These are phyloP conservation scores for Agrostemma githago DNA, from an alignment of 148 eudicot genomes.

Conservation along the genomic window DNA sequence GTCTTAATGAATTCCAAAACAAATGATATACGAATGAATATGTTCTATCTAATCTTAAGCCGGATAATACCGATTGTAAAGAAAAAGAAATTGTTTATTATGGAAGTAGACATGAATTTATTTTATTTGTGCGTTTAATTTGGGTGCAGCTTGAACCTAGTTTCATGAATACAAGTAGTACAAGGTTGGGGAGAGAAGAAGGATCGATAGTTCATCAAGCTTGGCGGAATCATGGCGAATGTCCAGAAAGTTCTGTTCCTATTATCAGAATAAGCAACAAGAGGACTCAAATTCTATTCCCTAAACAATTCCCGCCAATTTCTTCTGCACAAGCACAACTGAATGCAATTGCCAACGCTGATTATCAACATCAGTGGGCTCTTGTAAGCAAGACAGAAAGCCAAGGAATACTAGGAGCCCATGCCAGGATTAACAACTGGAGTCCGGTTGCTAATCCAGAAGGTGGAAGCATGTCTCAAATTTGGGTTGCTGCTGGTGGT, in stretches of 20 bases:
- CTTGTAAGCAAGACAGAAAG: neutral
- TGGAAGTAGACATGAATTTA: neutral
- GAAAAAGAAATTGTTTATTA: neutral
- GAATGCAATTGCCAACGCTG: neutral
- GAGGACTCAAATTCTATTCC: neutral
- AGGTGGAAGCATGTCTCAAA: neutral
- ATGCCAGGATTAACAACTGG: slow-evolving; percentile 1
- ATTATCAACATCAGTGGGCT: neutral
- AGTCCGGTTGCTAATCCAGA: neutral
- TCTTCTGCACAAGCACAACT: neutral
- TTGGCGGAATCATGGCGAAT: slow-evolving; percentile 7
- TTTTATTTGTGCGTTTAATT: neutral
- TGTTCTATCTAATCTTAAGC: too few relatives aligned
- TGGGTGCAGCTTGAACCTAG: slow-evolving; percentile 10
- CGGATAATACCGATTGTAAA: too few relatives aligned
- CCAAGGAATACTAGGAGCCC: neutral
- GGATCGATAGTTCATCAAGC: neutral
- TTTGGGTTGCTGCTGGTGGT: neutral
- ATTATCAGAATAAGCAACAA: neutral
- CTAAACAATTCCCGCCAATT: too few relatives aligned
- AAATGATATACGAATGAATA: too few relatives aligned
- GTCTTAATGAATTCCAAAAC: too few relatives aligned
- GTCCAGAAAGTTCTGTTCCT: slow-evolving; percentile 14
- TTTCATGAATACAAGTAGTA: neutral
- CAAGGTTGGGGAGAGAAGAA: neutral